Evolutionary conservation across 2,329 filamentous ascomycete species (phyloP).

Genomic region (Chrysoporthe puriensis): DNA sequence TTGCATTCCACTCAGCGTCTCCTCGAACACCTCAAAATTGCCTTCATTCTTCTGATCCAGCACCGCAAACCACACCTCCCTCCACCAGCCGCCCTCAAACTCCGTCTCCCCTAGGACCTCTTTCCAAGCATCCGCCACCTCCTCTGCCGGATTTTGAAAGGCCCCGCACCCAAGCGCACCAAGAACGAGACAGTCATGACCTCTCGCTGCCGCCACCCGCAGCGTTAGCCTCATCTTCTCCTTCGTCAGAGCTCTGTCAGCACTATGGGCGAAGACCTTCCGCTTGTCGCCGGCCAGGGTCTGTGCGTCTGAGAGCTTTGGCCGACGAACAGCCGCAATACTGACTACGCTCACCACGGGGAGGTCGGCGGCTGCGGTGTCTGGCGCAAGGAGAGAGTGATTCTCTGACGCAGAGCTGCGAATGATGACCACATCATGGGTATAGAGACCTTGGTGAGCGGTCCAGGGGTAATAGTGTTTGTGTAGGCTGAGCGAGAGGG

Average conservation of each 20-base stretch:
- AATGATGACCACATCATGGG: conserved; percentile 39
- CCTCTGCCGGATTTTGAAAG: conserved; percentile 63
- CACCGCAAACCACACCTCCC: conserved; percentile 67
- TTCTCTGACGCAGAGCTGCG: conserved; percentile 33
- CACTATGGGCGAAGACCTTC: conserved; percentile 43
- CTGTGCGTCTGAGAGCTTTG: conserved; percentile 35
- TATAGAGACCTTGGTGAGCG: conserved; percentile 36
- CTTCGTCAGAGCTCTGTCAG: conserved; percentile 57
- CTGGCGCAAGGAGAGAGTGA: conserved; percentile 34
- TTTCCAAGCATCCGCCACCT: conserved; percentile 64
- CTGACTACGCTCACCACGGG: conserved; percentile 63
- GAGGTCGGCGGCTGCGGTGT: conserved; percentile 33
- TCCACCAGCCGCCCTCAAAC: conserved; percentile 67
- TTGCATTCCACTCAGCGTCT: conserved; percentile 41
- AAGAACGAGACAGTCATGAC: conserved; percentile 63
- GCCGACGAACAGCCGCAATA: conserved; percentile 56
- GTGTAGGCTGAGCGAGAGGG: conserved; percentile 53
- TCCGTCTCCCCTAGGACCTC: conserved; percentile 63
- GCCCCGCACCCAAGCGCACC: conserved; percentile 72
- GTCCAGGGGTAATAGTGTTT: conserved; percentile 34
- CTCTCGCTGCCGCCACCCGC: conserved; percentile 57
- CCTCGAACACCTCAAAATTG: conserved; percentile 54
- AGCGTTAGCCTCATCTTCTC: conserved; percentile 66
- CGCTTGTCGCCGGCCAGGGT: conserved; percentile 32
- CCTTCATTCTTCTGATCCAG: conserved; percentile 48